A percentile compares a stretch with the other conserved stretches of the same genome.
phyloP scores from a whole-genome alignment of 148 eudicot species.

The Euryodendron excelsum region DNA sequence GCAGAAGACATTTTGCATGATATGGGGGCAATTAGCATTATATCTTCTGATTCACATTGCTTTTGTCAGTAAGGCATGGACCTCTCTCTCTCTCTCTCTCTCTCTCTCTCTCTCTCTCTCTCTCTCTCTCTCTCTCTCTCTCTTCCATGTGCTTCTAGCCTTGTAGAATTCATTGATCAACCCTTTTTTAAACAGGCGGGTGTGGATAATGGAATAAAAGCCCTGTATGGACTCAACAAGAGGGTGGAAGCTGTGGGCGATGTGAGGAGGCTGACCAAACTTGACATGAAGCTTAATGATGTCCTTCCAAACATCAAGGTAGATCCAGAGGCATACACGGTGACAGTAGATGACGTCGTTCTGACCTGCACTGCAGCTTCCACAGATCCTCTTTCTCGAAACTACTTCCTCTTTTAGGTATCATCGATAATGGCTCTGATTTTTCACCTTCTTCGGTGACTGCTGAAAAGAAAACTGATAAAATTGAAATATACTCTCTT shows the following conservation, averaged over 20 bases:
- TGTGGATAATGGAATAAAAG: constrained; percentile 53
- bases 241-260: constrained; percentile 79
- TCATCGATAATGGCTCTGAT: constrained; percentile 12
- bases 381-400: constrained; percentile 75
- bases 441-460: not conserved
- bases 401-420: constrained; percentile 78
- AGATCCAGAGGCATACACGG: constrained; percentile 81
- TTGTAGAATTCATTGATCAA: not conserved
- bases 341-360: constrained; percentile 67
- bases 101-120: too few species aligned
- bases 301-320: constrained; percentile 78
- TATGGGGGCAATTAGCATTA: constrained; percentile 93
- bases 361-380: constrained; percentile 77
- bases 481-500: not conserved
- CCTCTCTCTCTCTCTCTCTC: too few species aligned
- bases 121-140: too few species aligned
- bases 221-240: constrained; percentile 64
- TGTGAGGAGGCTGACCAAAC: constrained; percentile 65
- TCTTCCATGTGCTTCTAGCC: not conserved
- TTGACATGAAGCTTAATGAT: constrained; percentile 90
- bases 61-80: constrained; percentile 81
- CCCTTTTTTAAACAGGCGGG: constrained; percentile 52
- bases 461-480: not conserved
- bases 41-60: constrained; percentile 97
- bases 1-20: constrained; percentile 98